Evolutionary conservation across 2,329 filamentous ascomycete species (phyloP).

Genomic region (Juglanconis sp.): DNA sequence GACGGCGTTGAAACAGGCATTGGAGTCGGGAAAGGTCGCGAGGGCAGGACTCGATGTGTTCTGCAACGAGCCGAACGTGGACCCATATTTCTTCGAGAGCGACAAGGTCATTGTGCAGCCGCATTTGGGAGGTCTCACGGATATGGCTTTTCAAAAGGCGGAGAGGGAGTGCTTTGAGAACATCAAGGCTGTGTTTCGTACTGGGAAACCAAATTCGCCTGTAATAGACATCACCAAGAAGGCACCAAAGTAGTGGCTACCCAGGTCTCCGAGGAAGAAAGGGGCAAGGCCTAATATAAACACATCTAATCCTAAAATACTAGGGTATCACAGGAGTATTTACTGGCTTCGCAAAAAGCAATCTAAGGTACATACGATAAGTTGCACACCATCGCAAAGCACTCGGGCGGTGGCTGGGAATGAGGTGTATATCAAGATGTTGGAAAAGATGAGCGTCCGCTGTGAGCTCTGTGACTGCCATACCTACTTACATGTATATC

Average conservation of each 20-base stretch:
- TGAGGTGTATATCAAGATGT: too few species aligned
- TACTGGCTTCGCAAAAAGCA: too few species aligned
- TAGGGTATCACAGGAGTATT: too few species aligned
- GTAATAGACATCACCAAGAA: conserved; percentile 24
- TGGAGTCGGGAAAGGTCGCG: conserved; percentile 43
- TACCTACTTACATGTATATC: too few species aligned
- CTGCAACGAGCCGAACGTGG: conserved; percentile 38
- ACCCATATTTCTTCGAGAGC: conserved; percentile 36
- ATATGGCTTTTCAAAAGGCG: conserved; percentile 39
- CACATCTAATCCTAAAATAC: too few species aligned
- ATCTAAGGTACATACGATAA: too few species aligned
- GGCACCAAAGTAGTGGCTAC: background rate
- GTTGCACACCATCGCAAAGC: too few species aligned
- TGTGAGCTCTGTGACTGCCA: too few species aligned
- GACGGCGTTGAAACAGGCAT: conserved; percentile 40
- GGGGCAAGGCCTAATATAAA: too few species aligned
- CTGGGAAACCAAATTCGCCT: conserved; percentile 35
- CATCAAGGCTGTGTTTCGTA: conserved; percentile 36
- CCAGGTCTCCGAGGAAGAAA: too few species aligned
- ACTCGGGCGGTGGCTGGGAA: too few species aligned
- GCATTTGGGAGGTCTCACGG: conserved; percentile 42
- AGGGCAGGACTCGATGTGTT: conserved; percentile 49
- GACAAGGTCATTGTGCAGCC: conserved; percentile 42
- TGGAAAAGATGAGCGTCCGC: too few species aligned
- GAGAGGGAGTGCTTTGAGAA: conserved; percentile 46